A percentile compares a stretch with the other conserved stretches of the same genome.
phyloP scores from a whole-genome alignment of 148 eudicot species.

The Nepenthes mirabilis region DNA sequence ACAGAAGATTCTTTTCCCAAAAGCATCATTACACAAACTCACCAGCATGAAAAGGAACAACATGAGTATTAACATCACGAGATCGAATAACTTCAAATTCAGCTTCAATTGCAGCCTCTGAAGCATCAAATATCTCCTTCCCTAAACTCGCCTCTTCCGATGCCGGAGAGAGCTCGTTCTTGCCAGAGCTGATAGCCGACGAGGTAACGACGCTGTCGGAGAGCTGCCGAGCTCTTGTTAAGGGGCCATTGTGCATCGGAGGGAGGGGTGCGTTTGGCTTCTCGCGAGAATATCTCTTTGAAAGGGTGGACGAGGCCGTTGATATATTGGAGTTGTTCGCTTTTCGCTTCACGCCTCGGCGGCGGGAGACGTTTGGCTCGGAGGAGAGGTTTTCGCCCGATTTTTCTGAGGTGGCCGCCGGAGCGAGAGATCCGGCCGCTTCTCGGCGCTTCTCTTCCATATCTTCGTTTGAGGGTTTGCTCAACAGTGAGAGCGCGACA shows the following conservation, averaged over 20 bases:
- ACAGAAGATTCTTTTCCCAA: not conserved
- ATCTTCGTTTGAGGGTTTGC: not conserved
- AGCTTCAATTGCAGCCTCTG: slow-evolving; percentile 52
- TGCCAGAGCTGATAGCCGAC: slow-evolving; percentile 13
- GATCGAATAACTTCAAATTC: slow-evolving; percentile 39
- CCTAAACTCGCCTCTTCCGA: slow-evolving; percentile 5
- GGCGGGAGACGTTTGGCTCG: slow-evolving; percentile 40
- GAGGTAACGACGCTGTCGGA: slow-evolving; percentile 38
- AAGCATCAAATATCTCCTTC: slow-evolving; percentile 34
- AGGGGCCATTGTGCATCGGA: slow-evolving; percentile 78
- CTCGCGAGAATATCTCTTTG: slow-evolving; percentile 74
- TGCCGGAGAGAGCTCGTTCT: slow-evolving; percentile 22
- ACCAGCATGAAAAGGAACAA: slow-evolving; percentile 82
- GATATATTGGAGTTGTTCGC: slow-evolving; percentile 19
- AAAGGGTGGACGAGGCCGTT: slow-evolving; percentile 28
- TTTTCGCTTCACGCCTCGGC: slow-evolving; percentile 73
- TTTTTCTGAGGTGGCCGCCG: slow-evolving; percentile 13
- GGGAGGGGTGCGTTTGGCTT: slow-evolving; percentile 34
- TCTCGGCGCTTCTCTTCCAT: slow-evolving; percentile 73
- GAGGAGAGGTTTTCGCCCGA: slow-evolving; percentile 8
- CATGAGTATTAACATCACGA: slow-evolving; percentile 49
- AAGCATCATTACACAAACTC: slow-evolving; percentile 10
- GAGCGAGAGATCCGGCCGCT: slow-evolving; percentile 18
- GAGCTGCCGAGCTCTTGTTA: slow-evolving; percentile 68
- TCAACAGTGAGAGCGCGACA: too few species aligned